A percentile compares a stretch with the other conserved stretches of the same genome.
These are phyloP conservation scores for Kurtzmaniella natalensis DNA, from an alignment of 1,139 yeast species.

Conservation along the genomic window DNA sequence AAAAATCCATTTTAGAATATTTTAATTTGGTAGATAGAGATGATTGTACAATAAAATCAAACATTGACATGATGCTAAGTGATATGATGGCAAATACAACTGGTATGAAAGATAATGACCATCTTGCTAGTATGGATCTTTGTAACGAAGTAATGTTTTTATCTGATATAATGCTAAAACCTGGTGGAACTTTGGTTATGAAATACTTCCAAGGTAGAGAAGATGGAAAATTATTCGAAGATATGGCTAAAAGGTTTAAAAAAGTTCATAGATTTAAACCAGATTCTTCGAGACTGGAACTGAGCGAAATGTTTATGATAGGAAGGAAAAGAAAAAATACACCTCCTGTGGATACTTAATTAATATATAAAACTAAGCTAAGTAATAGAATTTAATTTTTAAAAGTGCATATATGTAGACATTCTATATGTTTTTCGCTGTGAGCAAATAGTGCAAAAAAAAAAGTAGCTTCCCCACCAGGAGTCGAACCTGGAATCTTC, in stretches of 20 bases:
- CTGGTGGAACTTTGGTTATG: slow-evolving; percentile 35
- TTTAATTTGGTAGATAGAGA: slow-evolving; percentile 10
- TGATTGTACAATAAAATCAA: slow-evolving; percentile 7
- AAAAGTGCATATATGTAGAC: too few species aligned
- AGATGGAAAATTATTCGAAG: slow-evolving; percentile 22
- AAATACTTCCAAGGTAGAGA: slow-evolving; percentile 42
- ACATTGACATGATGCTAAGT: slow-evolving; percentile 34
- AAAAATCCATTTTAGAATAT: slow-evolving; percentile 21
- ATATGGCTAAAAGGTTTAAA: slow-evolving; percentile 25
- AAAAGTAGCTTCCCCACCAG: slow-evolving; percentile 82
- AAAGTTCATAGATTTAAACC: slow-evolving; percentile 35
- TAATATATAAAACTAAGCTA: too few species aligned
- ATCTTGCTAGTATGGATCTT: slow-evolving; percentile 42
- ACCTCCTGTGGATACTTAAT: too few species aligned
- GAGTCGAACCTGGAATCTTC: slow-evolving; percentile 95
- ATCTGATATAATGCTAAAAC: slow-evolving; percentile 23
- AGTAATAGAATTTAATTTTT: neutral
- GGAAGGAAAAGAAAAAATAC: slow-evolving; percentile 24
- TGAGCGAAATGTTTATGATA: slow-evolving; percentile 37
- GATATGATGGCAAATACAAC: slow-evolving; percentile 50
- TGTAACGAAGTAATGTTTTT: slow-evolving; percentile 36
- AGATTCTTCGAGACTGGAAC: slow-evolving; percentile 33
- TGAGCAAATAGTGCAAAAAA: slow-evolving; percentile 12
- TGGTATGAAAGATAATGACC: slow-evolving; percentile 41
- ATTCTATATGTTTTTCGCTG: too few species aligned